These are phyloP conservation scores for Candida broadrunensis DNA, from an alignment of 805 yeast genomes.

Conservation along the genomic window DNA sequence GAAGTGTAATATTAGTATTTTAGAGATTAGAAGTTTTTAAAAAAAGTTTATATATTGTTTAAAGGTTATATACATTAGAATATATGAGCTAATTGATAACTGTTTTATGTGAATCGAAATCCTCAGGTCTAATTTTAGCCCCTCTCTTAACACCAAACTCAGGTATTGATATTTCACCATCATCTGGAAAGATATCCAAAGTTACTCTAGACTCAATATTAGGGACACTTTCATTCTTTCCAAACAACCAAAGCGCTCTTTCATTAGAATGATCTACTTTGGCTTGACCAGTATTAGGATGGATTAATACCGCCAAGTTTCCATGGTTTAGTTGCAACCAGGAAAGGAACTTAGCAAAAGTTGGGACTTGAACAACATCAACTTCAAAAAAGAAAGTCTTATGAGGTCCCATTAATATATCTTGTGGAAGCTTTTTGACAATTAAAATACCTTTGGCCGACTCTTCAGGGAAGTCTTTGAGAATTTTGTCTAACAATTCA, in stretches of 20 bases:
- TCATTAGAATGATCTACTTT: slow-evolving; percentile 22
- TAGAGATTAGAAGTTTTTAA: no score
- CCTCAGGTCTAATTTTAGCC: slow-evolving; percentile 8
- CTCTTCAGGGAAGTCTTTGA: slow-evolving; percentile 21
- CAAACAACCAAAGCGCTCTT: slow-evolving; percentile 31
- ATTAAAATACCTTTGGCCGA: slow-evolving; percentile 23
- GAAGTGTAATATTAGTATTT: no score
- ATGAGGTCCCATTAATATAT: slow-evolving; percentile 29
- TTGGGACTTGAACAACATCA: slow-evolving; percentile 28
- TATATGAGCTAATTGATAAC: not conserved
- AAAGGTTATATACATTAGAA: no score
- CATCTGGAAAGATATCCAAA: slow-evolving; percentile 10
- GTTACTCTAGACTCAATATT: no score
- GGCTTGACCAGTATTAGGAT: slow-evolving; percentile 32
- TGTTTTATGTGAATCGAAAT: slow-evolving; percentile 9
- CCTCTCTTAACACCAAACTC: slow-evolving; percentile 26
- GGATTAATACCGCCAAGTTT: slow-evolving; percentile 27
- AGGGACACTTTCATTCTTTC: slow-evolving; percentile 5
- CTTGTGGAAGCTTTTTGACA: slow-evolving; percentile 24
- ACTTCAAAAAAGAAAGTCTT: slow-evolving; percentile 32
- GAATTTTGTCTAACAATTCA: slow-evolving; percentile 15
- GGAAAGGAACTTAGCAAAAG: slow-evolving; percentile 21
- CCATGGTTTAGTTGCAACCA: slow-evolving; percentile 33
- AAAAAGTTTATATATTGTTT: no score
- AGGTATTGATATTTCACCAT: slow-evolving; percentile 15